Conservation (phyloP, 805 yeast species). For the Jamesozyma jinghongensis region DNA sequence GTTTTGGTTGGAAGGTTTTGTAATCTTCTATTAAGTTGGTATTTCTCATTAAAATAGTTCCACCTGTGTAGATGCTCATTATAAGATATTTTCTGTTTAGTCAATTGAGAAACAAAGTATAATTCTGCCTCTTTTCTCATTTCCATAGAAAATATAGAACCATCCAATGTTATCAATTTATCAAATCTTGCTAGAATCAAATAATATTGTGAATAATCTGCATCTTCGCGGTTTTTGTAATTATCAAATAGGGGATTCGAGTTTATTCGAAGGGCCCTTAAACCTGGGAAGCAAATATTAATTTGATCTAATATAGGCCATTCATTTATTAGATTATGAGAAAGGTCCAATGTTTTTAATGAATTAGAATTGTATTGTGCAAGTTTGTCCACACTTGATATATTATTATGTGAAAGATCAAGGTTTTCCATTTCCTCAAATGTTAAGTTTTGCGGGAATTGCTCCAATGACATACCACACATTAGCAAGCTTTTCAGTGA, state of each 20-base stretch:
- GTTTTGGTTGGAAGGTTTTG: not conserved
- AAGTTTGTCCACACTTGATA: not conserved
- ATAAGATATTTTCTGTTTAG: conserved; percentile 20
- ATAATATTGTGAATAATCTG: conserved; percentile 21
- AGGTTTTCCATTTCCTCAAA: conserved; percentile 3
- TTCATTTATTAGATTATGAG: conserved; percentile 37
- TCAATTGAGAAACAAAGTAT: conserved; percentile 48
- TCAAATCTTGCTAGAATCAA: conserved; percentile 41
- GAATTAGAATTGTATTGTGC: not conserved
- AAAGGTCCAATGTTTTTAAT: conserved; percentile 36
- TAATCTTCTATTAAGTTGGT: conserved; percentile 18
- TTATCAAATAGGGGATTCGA: conserved; percentile 41
- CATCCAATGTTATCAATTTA: conserved; percentile 42
- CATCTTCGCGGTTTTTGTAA: not conserved
- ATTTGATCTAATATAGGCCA: conserved; percentile 47
- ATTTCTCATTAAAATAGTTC: conserved; percentile 33
- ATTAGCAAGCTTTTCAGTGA: conserved; percentile 11
- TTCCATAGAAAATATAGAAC: conserved; percentile 37
- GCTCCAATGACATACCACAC: conserved; percentile 10
- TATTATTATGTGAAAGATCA: conserved; percentile 10
- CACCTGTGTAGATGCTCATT: conserved; percentile 30
- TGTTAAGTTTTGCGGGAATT: conserved; percentile 7
- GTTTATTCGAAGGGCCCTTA: conserved; percentile 40
- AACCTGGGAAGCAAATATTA: conserved; percentile 31
- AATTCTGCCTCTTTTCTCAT: conserved; percentile 61